These are phyloP conservation scores for Agrocybe praecox DNA, from an alignment of 768 basidiomycete genomes.

Conservation along the genomic window DNA sequence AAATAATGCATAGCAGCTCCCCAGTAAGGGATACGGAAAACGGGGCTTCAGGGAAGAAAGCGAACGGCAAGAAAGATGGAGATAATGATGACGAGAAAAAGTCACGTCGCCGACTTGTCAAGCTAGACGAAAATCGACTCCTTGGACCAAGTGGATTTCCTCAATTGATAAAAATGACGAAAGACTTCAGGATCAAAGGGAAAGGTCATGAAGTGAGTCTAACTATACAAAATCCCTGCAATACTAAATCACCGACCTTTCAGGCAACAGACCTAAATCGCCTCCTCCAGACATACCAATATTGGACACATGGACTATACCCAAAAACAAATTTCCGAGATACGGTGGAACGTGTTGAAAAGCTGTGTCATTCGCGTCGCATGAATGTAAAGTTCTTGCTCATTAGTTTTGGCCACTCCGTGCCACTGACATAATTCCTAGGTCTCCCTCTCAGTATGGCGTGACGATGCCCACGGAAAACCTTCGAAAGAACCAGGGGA, in stretches of 20 bases:
- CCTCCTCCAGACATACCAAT: slow-evolving; percentile 84
- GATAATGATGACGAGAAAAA: slow-evolving; percentile 39
- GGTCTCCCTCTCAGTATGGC: slow-evolving; percentile 78
- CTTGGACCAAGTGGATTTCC: slow-evolving; percentile 80
- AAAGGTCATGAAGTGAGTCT: slow-evolving; percentile 87
- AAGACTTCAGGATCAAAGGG: slow-evolving; percentile 79
- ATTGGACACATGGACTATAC: slow-evolving; percentile 93
- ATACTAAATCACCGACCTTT: neutral
- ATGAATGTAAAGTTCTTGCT: slow-evolving; percentile 67
- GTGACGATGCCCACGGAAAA: slow-evolving; percentile 57
- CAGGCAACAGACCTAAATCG: slow-evolving; percentile 83
- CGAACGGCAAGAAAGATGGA: slow-evolving; percentile 18
- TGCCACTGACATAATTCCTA: slow-evolving; percentile 24
- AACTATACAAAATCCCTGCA: neutral
- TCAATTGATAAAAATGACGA: slow-evolving; percentile 72
- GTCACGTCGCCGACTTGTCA: slow-evolving; percentile 52
- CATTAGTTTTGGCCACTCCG: neutral
- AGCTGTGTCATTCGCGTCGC: slow-evolving; percentile 80
- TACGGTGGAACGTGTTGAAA: slow-evolving; percentile 85
- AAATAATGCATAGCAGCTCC: slow-evolving; percentile 51
- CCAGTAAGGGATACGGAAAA: slow-evolving; percentile 39
- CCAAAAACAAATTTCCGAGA: slow-evolving; percentile 89
- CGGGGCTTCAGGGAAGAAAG: slow-evolving; percentile 9
- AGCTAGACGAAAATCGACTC: slow-evolving; percentile 77
- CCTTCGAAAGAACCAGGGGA: slow-evolving; percentile 23